Base-by-base conservation (phyloP, 2,329 filamentous ascomycete genomes). In the Cladophialophora bantiana region DNA sequence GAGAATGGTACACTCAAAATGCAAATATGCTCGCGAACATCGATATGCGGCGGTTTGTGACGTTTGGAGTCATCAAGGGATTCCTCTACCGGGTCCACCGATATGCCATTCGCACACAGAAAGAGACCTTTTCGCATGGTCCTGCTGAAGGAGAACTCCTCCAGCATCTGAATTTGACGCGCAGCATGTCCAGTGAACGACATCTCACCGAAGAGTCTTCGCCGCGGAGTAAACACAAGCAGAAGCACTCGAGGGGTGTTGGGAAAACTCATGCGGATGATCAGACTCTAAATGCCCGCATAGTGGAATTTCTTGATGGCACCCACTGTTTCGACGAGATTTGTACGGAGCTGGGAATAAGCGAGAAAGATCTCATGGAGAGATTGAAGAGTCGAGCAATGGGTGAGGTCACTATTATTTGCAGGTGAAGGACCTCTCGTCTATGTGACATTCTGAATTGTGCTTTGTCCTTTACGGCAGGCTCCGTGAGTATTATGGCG, bases 31-130 rank as follows among this genome's bases (percentile, higher is more conserved):
- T 97, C 7, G 83, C 85, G 12, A 89, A 90, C 74, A 88, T 99
- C 65, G 95, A 99, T 77, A 88, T 97, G 63, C 88, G 95, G 12
- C 89, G 95, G 34, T 89, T 99, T 70, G 92, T 98, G 70, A 96
- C 96, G 66, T 99, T 98, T 75, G 95, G 94, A 65, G 86, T 97
- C 66, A 96, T 98, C 77, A 98, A 98, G 80, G 94, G 94, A 15
- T 91, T 96, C 72, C 81, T 99, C 31, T 97, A 97, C 78, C 88
- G 95, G 38, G 90, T 97, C 48, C 93, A 98, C 80, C 96, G 95
- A 77, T 96, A 96, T 76, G 91, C 93, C 87, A 96, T 70, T 76
- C 79, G 53, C 78, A 80, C 5, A 74, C 77, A 1, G 72, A 78
- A 42, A 54, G 61, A 40, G 15, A 45, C 56, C 5, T 36, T 52